phyloP scores from a whole-genome alignment of 768 basidiomycete genomes.

The Pleurotus sapidus region DNA sequence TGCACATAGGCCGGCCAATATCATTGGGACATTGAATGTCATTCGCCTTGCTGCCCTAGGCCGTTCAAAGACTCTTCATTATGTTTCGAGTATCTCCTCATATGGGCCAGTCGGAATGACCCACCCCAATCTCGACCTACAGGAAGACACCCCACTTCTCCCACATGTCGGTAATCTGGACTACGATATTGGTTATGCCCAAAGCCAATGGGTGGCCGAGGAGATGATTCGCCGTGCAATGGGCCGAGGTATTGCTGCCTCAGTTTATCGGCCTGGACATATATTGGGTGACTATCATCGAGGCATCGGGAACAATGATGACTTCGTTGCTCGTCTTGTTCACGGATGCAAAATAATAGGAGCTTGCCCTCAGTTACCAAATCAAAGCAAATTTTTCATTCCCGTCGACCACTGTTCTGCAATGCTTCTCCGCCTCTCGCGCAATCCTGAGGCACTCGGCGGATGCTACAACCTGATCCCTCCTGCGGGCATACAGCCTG shows the following conservation, averaged over 20 bases:
- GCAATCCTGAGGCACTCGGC: background rate
- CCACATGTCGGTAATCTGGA: background rate
- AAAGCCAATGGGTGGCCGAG: conserved; percentile 9
- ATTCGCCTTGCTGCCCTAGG: background rate
- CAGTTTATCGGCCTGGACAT: conserved; percentile 2
- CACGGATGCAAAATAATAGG: background rate
- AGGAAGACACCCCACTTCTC: background rate
- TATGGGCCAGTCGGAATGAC: conserved; percentile 5
- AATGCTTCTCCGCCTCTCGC: background rate
- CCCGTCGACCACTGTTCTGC: conserved; percentile 3
- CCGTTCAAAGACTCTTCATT: conserved; percentile 3
- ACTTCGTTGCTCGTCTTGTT: conserved; percentile 3
- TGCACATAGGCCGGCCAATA: conserved; percentile 5
- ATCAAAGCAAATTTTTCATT: conserved; percentile 2
- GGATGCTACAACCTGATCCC: conserved; percentile 1
- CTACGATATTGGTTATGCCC: conserved; percentile 1
- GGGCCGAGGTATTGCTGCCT: background rate
- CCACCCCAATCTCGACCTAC: background rate
- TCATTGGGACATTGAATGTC: conserved; percentile 5
- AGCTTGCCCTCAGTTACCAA: conserved; percentile 1
- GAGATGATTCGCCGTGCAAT: conserved; percentile 4
- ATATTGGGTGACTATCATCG: background rate
- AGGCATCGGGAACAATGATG: background rate
- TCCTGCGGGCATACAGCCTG: background rate
- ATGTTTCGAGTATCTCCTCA: background rate